Conservation (phyloP, 345 rosid species). For the Brassica carinata region DNA sequence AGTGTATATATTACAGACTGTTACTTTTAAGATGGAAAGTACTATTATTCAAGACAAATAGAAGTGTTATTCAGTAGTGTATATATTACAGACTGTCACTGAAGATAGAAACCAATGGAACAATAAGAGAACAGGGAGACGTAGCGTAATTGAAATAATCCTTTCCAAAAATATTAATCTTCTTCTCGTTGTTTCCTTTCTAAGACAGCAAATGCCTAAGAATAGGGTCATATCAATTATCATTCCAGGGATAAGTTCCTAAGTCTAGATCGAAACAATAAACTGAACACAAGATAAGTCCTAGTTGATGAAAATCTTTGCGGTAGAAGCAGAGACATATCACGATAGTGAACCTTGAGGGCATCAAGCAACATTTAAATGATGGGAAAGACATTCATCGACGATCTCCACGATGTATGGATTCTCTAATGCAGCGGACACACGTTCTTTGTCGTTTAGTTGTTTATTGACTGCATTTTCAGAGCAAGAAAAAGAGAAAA, state of each 20-base stretch:
- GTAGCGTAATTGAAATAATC: neutral
- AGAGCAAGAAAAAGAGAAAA: neutral
- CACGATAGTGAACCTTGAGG: constrained; percentile 2
- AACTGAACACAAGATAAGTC: constrained; percentile 8
- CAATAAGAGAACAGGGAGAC: neutral
- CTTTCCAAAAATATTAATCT: neutral
- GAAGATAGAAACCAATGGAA: constrained; percentile 1
- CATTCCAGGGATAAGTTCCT: neutral
- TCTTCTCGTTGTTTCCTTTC: neutral
- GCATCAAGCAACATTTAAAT: constrained; percentile 42
- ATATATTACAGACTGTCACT: too few relatives aligned
- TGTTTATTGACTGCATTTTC: constrained; percentile 82
- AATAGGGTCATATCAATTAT: neutral
- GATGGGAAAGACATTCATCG: constrained; percentile 82
- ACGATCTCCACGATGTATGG: constrained; percentile 90
- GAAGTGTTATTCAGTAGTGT: neutral
- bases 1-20: neutral
- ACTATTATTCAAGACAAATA: too few relatives aligned
- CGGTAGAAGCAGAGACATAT: constrained; percentile 1
- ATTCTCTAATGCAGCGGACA: constrained; percentile 92
- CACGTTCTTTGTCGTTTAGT: constrained; percentile 89
- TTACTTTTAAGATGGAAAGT: neutral
- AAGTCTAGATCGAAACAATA: neutral
- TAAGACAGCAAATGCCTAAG: neutral
- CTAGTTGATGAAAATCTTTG: constrained; percentile 11